A percentile compares a stretch with the other conserved stretches of the same genome.
These are phyloP conservation scores for Chalciporus pseudorubinellus DNA, from an alignment of 768 basidiomycete genomes.

Conservation along the genomic window DNA sequence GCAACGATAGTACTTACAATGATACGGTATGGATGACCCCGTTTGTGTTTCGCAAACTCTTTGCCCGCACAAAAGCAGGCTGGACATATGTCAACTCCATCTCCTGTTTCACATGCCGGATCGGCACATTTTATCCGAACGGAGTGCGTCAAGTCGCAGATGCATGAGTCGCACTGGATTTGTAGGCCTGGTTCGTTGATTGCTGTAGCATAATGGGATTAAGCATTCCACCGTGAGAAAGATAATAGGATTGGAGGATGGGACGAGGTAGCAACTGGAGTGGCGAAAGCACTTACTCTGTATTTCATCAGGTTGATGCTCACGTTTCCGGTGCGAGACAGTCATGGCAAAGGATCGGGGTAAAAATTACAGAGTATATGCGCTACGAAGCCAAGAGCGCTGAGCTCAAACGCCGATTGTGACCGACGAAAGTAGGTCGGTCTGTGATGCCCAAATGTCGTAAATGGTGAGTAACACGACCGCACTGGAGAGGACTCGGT, in stretches of 20 bases:
- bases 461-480: background rate
- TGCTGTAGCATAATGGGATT: constrained; percentile 43
- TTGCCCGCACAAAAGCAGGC: constrained; percentile 89
- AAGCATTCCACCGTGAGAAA: constrained; percentile 27
- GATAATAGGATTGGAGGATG: background rate
- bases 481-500: background rate
- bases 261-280: background rate
- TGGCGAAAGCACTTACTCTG: constrained; percentile 44
- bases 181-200: constrained; percentile 81
- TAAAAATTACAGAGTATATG: background rate
- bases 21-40: constrained; percentile 86
- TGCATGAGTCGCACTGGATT: constrained; percentile 82
- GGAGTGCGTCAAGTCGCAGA: constrained; percentile 90
- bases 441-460: background rate
- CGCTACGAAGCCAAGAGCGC: background rate
- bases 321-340: constrained; percentile 64
- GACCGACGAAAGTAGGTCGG: background rate
- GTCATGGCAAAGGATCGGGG: constrained; percentile 42
- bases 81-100: constrained; percentile 92
- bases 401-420: background rate
- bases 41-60: constrained; percentile 83
- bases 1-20: constrained; percentile 52
- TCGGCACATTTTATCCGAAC: constrained; percentile 96
- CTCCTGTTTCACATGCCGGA: constrained; percentile 63
- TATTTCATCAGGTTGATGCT: constrained; percentile 62